phyloP scores from a whole-genome alignment of 1,139 yeast genomes.

The Yamadazyma diddensiae region DNA sequence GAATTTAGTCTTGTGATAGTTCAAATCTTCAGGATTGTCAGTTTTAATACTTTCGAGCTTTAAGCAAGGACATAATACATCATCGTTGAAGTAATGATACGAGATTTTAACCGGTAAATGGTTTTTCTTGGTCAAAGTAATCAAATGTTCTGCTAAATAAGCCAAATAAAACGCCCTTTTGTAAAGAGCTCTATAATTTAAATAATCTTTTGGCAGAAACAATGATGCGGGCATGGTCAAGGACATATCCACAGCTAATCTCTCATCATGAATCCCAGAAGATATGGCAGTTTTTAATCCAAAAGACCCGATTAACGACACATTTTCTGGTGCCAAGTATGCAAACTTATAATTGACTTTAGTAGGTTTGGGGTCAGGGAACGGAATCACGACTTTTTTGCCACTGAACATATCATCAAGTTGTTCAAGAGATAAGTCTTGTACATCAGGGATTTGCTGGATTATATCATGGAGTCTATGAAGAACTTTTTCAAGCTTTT shows the following conservation, averaged over 20 bases:
- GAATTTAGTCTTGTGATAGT: slow-evolving; percentile 67
- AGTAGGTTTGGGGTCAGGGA: slow-evolving; percentile 84
- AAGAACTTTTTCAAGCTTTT: slow-evolving; percentile 69
- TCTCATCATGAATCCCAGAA: slow-evolving; percentile 25
- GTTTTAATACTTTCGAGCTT: slow-evolving; percentile 52
- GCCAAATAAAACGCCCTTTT: slow-evolving; percentile 88
- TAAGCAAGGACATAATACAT: slow-evolving; percentile 62
- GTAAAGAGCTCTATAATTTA: slow-evolving; percentile 85
- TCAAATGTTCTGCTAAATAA: slow-evolving; percentile 64
- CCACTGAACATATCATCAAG: slow-evolving; percentile 48
- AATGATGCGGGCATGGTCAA: slow-evolving; percentile 75
- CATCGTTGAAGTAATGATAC: slow-evolving; percentile 63
- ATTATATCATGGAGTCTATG: slow-evolving; percentile 74
- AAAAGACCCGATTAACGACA: slow-evolving; percentile 84
- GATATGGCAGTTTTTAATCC: slow-evolving; percentile 76
- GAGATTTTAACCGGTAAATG: slow-evolving; percentile 53
- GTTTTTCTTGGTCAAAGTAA: slow-evolving; percentile 51
- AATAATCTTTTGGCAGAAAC: slow-evolving; percentile 83
- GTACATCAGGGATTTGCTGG: slow-evolving; percentile 56
- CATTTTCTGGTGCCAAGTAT: slow-evolving; percentile 68
- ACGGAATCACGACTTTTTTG: slow-evolving; percentile 65
- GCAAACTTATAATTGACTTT: slow-evolving; percentile 67
- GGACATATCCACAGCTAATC: slow-evolving; percentile 71
- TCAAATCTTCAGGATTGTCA: slow-evolving; percentile 45
- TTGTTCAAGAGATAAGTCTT: slow-evolving; percentile 50